A percentile compares a stretch with the other conserved stretches of the same genome.
phyloP scores from a whole-genome alignment of 2,329 filamentous ascomycete genomes.

The Colletotrichum tabaci region DNA sequence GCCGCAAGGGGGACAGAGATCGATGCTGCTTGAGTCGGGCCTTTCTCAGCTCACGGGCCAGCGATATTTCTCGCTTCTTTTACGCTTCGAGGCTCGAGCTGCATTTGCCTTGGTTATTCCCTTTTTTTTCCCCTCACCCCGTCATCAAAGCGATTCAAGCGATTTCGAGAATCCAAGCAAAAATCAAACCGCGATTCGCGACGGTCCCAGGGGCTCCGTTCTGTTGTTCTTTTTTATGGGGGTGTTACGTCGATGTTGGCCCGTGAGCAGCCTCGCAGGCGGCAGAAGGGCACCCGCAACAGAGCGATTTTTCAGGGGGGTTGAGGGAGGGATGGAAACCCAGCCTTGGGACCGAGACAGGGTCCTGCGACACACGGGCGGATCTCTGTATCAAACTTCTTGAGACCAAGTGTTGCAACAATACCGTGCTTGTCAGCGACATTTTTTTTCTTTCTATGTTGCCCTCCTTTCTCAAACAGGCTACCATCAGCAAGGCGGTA shows the following conservation, averaged over 20 bases:
- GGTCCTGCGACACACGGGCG: conserved; percentile 14
- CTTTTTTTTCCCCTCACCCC: too few species aligned
- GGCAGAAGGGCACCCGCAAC: neutral
- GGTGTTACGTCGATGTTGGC: conserved; percentile 13
- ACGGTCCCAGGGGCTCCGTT: conserved; percentile 1
- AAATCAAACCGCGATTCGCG: conserved; percentile 11
- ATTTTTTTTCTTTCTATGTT: neutral
- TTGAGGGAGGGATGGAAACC: neutral
- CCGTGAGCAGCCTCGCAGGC: conserved; percentile 5
- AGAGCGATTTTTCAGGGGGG: conserved; percentile 12
- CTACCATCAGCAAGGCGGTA: conserved; percentile 1
- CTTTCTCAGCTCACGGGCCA: neutral
- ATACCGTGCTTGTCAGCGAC: neutral
- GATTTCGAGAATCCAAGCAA: neutral
- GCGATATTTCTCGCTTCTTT: neutral
- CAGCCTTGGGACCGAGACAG: conserved; percentile 13
- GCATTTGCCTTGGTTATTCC: neutral
- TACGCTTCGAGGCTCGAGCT: neutral
- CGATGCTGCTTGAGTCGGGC: conserved; percentile 6
- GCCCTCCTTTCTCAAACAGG: neutral
- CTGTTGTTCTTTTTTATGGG: conserved; percentile 11
- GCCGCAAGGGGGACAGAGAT: neutral
- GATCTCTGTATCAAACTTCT: neutral
- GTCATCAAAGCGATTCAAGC: conserved; percentile 8
- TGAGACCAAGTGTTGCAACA: neutral